phyloP scores from a whole-genome alignment of 768 basidiomycete genomes.

The Leccinum sublutescens region DNA sequence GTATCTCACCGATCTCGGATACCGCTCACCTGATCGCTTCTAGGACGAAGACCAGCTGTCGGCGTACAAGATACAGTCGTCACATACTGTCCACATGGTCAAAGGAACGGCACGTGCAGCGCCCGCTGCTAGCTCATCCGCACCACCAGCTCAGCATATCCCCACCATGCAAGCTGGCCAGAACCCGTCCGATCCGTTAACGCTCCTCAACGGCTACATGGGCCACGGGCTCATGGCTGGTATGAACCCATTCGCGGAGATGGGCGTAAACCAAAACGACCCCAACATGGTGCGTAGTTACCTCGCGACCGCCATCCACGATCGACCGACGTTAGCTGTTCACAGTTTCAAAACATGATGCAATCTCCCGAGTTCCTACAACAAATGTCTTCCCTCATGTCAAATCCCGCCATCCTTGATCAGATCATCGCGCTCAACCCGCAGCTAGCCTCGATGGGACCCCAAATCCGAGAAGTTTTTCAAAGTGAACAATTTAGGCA shows the following conservation, averaged over 20 bases:
- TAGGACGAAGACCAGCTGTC: slow-evolving; percentile 83
- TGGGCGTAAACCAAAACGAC: slow-evolving; percentile 90
- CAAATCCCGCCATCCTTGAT: slow-evolving; percentile 86
- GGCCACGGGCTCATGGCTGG: slow-evolving; percentile 81
- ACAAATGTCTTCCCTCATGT: slow-evolving; percentile 86
- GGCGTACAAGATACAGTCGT: slow-evolving; percentile 86
- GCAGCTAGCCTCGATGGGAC: slow-evolving; percentile 69
- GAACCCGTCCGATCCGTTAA: slow-evolving; percentile 83
- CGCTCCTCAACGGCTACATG: slow-evolving; percentile 73
- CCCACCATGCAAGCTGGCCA: slow-evolving; percentile 92
- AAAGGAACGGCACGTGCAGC: slow-evolving; percentile 66
- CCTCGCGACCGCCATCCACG: not conserved
- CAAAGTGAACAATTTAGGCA: slow-evolving; percentile 72
- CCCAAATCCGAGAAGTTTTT: slow-evolving; percentile 77
- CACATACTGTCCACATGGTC: slow-evolving; percentile 92
- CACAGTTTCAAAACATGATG: slow-evolving; percentile 80
- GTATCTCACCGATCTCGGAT: not conserved
- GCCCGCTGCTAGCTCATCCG: slow-evolving; percentile 38
- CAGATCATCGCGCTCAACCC: slow-evolving; percentile 84
- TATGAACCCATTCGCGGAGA: slow-evolving; percentile 87
- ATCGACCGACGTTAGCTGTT: not conserved
- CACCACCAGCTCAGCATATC: slow-evolving; percentile 43
- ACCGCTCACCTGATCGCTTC: slow-evolving; percentile 7
- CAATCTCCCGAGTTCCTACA: slow-evolving; percentile 80
- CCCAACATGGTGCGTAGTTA: slow-evolving; percentile 78